phyloP scores from a whole-genome alignment of 768 basidiomycete genomes.

The Pulveroboletus ravenelii region DNA sequence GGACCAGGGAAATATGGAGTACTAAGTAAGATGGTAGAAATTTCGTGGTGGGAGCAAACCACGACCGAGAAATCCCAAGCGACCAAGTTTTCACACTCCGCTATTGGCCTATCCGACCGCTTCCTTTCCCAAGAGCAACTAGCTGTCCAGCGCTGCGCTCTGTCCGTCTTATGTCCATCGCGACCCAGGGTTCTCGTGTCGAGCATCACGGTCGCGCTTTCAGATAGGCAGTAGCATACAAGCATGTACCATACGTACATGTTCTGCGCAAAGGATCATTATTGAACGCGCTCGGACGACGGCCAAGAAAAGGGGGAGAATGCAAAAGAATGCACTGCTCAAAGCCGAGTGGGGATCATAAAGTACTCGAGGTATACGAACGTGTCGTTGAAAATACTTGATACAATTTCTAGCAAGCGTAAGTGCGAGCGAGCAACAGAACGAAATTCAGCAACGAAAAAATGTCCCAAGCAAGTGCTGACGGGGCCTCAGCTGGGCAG shows the following conservation, averaged over 20 bases:
- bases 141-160: neutral
- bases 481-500: neutral
- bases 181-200: neutral
- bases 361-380: slow-evolving; percentile 24
- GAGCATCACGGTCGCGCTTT: neutral
- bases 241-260: slow-evolving; percentile 9
- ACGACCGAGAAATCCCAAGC: slow-evolving; percentile 23
- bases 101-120: slow-evolving; percentile 10
- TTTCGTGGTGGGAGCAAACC: slow-evolving; percentile 28
- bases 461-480: neutral
- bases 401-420: slow-evolving; percentile 25
- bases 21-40: slow-evolving; percentile 37
- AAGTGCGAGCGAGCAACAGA: slow-evolving; percentile 4
- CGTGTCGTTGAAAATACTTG: slow-evolving; percentile 12
- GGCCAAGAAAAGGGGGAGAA: slow-evolving; percentile 11
- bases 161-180: neutral
- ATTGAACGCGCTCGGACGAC: slow-evolving; percentile 16
- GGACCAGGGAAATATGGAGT: slow-evolving; percentile 33
- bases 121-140: slow-evolving; percentile 24
- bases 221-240: slow-evolving; percentile 15
- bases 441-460: slow-evolving; percentile 9
- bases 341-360: slow-evolving; percentile 25
- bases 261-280: slow-evolving; percentile 14
- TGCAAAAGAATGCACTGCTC: slow-evolving; percentile 11
- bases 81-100: slow-evolving; percentile 31